These are phyloP conservation scores for Penicillium verhagenii DNA, from an alignment of 495 filamentous ascomycete genomes.

Conservation along the genomic window DNA sequence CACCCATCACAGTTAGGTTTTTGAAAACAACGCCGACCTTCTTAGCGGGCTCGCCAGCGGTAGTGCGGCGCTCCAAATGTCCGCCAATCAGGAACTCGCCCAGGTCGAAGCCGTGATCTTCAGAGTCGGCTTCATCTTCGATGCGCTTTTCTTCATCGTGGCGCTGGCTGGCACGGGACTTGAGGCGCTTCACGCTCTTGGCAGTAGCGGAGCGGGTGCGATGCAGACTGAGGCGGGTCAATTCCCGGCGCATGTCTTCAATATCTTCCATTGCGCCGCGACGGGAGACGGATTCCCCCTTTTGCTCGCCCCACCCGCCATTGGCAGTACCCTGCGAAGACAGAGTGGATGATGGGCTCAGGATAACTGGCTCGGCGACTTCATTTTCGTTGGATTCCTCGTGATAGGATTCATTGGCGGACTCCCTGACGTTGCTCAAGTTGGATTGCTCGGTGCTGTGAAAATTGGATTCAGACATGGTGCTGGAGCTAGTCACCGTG, in stretches of 20 bases:
- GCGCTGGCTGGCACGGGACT: constrained; percentile 29
- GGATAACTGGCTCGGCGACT: neutral
- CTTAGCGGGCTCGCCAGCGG: constrained; percentile 66
- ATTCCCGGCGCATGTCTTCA: constrained; percentile 63
- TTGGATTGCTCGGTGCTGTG: neutral
- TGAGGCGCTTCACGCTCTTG: constrained; percentile 22
- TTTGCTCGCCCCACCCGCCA: constrained; percentile 76
- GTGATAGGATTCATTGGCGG: constrained; percentile 5
- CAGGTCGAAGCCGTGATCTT: constrained; percentile 62
- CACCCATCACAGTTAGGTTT: constrained; percentile 72
- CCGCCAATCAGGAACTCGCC: constrained; percentile 75
- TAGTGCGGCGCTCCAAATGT: constrained; percentile 74
- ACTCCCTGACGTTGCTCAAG: neutral
- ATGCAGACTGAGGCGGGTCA: constrained; percentile 58
- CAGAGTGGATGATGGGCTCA: constrained; percentile 20
- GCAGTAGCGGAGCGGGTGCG: constrained; percentile 38
- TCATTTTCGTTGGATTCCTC: constrained; percentile 6
- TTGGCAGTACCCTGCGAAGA: constrained; percentile 31
- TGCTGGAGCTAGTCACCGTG: neutral
- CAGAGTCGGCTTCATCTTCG: constrained; percentile 22
- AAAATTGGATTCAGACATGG: neutral
- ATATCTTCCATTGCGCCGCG: constrained; percentile 68
- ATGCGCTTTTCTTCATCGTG: constrained; percentile 38
- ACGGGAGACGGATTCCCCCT: constrained; percentile 64
- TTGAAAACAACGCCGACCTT: constrained; percentile 84